phyloP scores from a whole-genome alignment of 768 basidiomycete genomes.

The Lactifluus pinguis region DNA sequence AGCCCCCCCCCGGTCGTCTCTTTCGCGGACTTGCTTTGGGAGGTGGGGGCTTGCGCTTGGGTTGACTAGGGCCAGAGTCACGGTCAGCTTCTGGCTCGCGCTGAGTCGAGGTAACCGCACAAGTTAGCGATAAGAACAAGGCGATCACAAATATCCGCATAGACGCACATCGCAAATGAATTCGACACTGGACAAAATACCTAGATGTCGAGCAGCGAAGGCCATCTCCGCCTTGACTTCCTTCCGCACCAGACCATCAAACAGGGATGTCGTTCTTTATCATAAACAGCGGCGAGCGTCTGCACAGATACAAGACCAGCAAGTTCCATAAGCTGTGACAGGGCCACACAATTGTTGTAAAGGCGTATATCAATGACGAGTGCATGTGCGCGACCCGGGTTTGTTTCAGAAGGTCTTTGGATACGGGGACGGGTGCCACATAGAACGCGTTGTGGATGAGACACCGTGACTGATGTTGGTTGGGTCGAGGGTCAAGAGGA shows the following conservation, averaged over 20 bases:
- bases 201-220: no score
- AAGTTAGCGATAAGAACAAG: background rate
- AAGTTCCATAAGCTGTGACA: no score
- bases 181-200: no score
- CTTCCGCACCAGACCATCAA: no score
- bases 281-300: no score
- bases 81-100: slow-evolving; percentile 24
- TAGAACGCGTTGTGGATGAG: slow-evolving; percentile 97
- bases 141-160: no score
- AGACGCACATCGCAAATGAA: no score
- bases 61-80: background rate
- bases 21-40: slow-evolving; percentile 31
- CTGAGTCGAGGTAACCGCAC: slow-evolving; percentile 49
- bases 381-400: slow-evolving; percentile 62
- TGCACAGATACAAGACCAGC: no score
- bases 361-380: slow-evolving; percentile 70
- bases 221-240: no score
- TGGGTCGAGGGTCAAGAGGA: slow-evolving; percentile 66
- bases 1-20: slow-evolving; percentile 42
- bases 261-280: no score
- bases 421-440: slow-evolving; percentile 89
- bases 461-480: slow-evolving; percentile 79
- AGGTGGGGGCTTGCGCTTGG: slow-evolving; percentile 54
- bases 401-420: slow-evolving; percentile 61
- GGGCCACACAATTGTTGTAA: no score